Base-by-base conservation (phyloP, 1,284 basidiomycete genomes). In the Pseudozyma pruni region DNA sequence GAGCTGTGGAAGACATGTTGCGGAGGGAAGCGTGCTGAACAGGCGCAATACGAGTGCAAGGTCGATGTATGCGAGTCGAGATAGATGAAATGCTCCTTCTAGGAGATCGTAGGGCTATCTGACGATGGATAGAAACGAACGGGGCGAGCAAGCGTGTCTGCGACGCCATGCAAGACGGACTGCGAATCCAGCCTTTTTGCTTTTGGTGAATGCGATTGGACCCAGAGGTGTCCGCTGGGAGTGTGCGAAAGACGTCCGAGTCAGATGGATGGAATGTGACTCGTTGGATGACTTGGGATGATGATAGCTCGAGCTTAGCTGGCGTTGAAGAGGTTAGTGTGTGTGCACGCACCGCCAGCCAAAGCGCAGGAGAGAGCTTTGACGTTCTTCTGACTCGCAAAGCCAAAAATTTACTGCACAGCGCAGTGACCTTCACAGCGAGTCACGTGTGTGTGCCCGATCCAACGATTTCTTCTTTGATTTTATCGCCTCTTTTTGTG, bases 1-100 rank as follows among this genome's bases (percentile, higher is more conserved):
- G n/a, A 46, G 62, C 44, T 38, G 52, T 35, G 17, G 63, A 67
- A 8, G 63, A 67, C 63, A 67, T 67, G 53, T 31, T 60, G 57
- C 62, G 43, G n/a, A n/a, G n/a, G n/a, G n/a, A n/a, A n/a, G n/a
- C n/a, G n/a, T n/a, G n/a, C n/a, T n/a, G n/a, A n/a, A n/a, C n/a
- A n/a, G n/a, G n/a, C n/a, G n/a, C n/a, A n/a, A n/a, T n/a, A n/a
- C n/a, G n/a, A n/a, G n/a, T n/a, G n/a, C n/a, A n/a, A n/a, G 42
- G 23, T 6, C 16, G 16, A 25, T 14, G 9, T 4, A 1, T 27
- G 32, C n/a, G n/a, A n/a, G n/a, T n/a, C n/a, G n/a, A n/a, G n/a
- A n/a, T n/a, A n/a, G n/a, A n/a, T n/a, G n/a, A n/a, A n/a, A n/a
- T 32, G 39, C 39, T 41, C 11, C n/a, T 16, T 37, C 9, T 9